phyloP scores from a whole-genome alignment of 2,329 filamentous ascomycete species.

The Ambrosiella xylebori region DNA sequence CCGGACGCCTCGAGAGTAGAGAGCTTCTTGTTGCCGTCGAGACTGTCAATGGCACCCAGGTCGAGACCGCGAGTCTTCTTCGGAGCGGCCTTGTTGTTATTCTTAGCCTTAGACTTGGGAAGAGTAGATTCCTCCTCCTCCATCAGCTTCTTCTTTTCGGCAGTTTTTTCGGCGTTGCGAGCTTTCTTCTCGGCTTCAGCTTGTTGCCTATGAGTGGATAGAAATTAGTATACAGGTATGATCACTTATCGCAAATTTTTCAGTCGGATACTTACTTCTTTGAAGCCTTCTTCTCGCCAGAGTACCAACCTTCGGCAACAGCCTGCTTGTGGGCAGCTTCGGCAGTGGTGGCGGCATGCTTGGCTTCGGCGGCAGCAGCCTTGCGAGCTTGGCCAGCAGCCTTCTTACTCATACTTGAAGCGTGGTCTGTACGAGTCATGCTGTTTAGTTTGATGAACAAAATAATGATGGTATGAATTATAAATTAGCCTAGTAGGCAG shows the following conservation, averaged over 20 bases:
- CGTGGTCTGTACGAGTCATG: constrained; percentile 59
- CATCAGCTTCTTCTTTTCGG: constrained; percentile 69
- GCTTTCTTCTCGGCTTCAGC: constrained; percentile 70
- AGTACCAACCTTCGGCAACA: constrained; percentile 39
- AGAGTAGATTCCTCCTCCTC: constrained; percentile 62
- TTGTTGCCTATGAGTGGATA: constrained; percentile 26
- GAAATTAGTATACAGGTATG: too few species aligned
- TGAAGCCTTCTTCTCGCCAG: constrained; percentile 65
- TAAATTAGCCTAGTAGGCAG: not conserved
- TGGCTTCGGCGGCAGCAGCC: constrained; percentile 68
- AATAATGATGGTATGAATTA: not conserved
- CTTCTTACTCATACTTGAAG: constrained; percentile 62
- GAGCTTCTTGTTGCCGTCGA: constrained; percentile 40
- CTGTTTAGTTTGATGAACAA: constrained; percentile 7
- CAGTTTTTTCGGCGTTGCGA: constrained; percentile 73
- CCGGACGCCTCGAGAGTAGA: constrained; percentile 60
- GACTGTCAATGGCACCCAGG: constrained; percentile 55
- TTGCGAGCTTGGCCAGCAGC: constrained; percentile 79
- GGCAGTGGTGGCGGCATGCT: constrained; percentile 53
- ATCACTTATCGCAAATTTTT: not conserved
- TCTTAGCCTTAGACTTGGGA: constrained; percentile 40
- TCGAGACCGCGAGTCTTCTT: constrained; percentile 56
- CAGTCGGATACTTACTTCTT: constrained; percentile 65
- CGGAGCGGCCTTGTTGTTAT: constrained; percentile 46
- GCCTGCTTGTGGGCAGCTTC: constrained; percentile 22